A percentile compares a stretch with the other conserved stretches of the same genome.
Evolutionary conservation across 2,329 filamentous ascomycete genomes (phyloP).

Genomic region (Claviceps sp.): DNA sequence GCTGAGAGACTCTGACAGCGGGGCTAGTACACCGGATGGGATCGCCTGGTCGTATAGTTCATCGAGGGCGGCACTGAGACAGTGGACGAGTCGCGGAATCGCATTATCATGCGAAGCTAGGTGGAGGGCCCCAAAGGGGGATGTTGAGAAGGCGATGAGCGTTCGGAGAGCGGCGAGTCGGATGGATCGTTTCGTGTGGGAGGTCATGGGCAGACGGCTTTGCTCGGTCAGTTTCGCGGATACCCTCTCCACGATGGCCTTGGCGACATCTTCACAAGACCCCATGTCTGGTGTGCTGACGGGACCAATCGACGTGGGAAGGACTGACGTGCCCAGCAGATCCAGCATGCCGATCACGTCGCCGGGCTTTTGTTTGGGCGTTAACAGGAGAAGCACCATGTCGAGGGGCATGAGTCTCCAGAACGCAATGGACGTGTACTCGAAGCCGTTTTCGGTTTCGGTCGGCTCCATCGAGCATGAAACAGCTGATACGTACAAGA

Average conservation of each 20-base stretch:
- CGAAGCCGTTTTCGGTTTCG: slow-evolving; percentile 16
- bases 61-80: slow-evolving; percentile 52
- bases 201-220: slow-evolving; percentile 25
- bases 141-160: slow-evolving; percentile 45
- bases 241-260: slow-evolving; percentile 45
- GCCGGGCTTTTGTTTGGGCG: slow-evolving; percentile 47
- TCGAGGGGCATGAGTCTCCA: slow-evolving; percentile 57
- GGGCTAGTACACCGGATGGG: slow-evolving; percentile 24
- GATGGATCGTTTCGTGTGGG: slow-evolving; percentile 27
- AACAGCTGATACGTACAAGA: slow-evolving; percentile 51
- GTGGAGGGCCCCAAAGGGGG: slow-evolving; percentile 48
- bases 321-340: slow-evolving; percentile 52
- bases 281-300: slow-evolving; percentile 34
- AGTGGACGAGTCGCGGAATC: slow-evolving; percentile 61
- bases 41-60: slow-evolving; percentile 51
- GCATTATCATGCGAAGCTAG: slow-evolving; percentile 56
- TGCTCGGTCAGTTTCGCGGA: slow-evolving; percentile 48
- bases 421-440: slow-evolving; percentile 31
- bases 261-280: slow-evolving; percentile 28
- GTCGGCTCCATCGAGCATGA: slow-evolving; percentile 36
- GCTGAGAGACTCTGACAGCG: slow-evolving; percentile 6
- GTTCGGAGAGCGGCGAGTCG: slow-evolving; percentile 36
- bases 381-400: slow-evolving; percentile 53
- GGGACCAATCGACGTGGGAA: slow-evolving; percentile 52
- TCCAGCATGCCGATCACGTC: slow-evolving; percentile 53